A percentile compares a stretch with the other conserved stretches of the same genome.
These are phyloP conservation scores for Corylus americana DNA, from an alignment of 306 rosid genomes.

Conservation along the genomic window DNA sequence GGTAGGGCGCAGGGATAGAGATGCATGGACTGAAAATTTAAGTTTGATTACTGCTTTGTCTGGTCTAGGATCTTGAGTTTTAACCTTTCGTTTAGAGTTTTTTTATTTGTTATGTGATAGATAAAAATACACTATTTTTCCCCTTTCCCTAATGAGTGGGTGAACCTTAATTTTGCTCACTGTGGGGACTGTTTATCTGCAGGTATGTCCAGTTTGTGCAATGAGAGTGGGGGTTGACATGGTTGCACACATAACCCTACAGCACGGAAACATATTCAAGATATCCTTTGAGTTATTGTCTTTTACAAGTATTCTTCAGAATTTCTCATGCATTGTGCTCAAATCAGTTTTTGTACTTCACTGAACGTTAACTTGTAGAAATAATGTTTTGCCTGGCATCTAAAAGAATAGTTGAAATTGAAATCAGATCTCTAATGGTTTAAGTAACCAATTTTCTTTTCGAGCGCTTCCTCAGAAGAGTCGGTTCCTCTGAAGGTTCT, in stretches of 20 bases:
- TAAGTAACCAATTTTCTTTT: neutral
- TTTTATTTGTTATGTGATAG: neutral
- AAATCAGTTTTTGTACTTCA: conserved; percentile 5
- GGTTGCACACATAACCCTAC: conserved; percentile 94
- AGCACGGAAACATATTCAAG: conserved; percentile 93
- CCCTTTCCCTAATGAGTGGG: neutral
- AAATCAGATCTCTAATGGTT: neutral
- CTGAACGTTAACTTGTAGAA: conserved; percentile 10
- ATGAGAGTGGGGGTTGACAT: conserved; percentile 95
- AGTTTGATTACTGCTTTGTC: neutral
- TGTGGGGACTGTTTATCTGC: conserved; percentile 30
- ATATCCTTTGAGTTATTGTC: conserved; percentile 64
- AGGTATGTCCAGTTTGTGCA: conserved; percentile 97
- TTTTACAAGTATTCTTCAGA: conserved; percentile 1
- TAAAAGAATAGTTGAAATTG: neutral
- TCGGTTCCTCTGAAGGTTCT: neutral
- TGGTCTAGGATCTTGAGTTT: neutral
- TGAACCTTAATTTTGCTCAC: conserved; percentile 20
- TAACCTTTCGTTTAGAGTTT: neutral
- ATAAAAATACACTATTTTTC: neutral
- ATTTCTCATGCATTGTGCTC: conserved; percentile 11
- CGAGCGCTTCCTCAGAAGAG: neutral
- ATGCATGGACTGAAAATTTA: neutral
- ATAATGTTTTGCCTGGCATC: neutral
- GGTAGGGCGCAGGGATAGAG: neutral